phyloP scores from a whole-genome alignment of 441 rosid species.

The Brassica hybrid region DNA sequence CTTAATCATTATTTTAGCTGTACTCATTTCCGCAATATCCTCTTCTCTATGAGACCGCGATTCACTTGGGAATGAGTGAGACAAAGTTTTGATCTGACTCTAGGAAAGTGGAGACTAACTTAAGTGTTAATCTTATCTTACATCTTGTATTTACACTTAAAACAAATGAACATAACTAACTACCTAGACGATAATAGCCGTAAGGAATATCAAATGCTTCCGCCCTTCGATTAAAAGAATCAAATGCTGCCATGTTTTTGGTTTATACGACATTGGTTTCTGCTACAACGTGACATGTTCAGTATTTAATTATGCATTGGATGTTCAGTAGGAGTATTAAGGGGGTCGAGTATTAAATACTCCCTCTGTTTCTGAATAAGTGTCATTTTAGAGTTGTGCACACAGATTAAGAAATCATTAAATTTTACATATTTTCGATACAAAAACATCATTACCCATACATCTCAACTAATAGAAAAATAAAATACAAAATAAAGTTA shows the following conservation, averaged over 20 bases:
- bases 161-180: not conserved
- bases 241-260: conserved; percentile 8
- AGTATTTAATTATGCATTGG: not conserved
- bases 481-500: no score
- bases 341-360: no score
- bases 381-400: no score
- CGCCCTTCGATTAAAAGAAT: no score
- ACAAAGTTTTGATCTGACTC: not conserved
- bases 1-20: conserved; percentile 12
- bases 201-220: not conserved
- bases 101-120: not conserved
- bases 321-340: not conserved
- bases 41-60: not conserved
- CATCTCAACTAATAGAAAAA: no score
- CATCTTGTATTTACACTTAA: not conserved
- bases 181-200: not conserved
- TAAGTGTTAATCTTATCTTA: not conserved
- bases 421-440: no score
- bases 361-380: no score
- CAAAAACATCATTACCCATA: no score
- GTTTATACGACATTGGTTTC: not conserved
- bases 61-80: conserved; percentile 13
- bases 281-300: not conserved
- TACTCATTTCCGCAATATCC: conserved; percentile 19
- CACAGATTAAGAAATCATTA: no score